Base-by-base conservation (phyloP, 1,139 yeast species). In the Yamadazyma dushanensis region DNA sequence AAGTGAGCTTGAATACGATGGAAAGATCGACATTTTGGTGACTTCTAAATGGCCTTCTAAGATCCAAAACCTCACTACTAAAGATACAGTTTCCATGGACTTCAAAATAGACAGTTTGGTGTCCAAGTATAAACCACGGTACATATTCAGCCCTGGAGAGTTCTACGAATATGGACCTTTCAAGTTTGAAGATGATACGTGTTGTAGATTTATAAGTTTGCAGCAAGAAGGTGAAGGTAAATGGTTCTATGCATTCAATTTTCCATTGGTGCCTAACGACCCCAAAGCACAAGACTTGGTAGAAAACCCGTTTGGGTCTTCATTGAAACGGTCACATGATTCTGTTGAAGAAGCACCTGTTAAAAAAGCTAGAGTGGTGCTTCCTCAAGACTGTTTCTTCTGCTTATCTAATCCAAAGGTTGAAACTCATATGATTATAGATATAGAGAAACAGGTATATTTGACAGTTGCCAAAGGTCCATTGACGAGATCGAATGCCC, bases 381-480 rank as follows among this genome's bases (percentile, higher is more conserved):
- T 70, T 1, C 86, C 88, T 0, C 68, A 65, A 11, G 61, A 68
- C 26, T 90, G 97, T 53, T 89, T 85, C 61, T 85, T 90, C 53
- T 90, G 97, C 54, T 70, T 89, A 16, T 79, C 94, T 1, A 87
- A 87, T 50, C 87, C 95, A 0, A 74, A 79, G 14, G 73, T 86
- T 4, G 94, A 84, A 47, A 71, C 85, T 3, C 95, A 88, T 55
- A 78, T 90, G 83, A 77, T 90, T 20, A 73, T 87, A 1, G 76
- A 94, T 0, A 82, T 90, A 38, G 92, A 87, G 0, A 71, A 73
- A 8, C 65, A 69, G 27, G 62, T 80, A 1, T 90, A 88, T 53
- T 39, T 89, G 41, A 84, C 97, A 0, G 70, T 83, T 11, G 95
- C 96, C 0, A 88, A 86, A 51, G 97, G 97, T 0, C 97, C 97